Base-by-base conservation (phyloP, 1,139 yeast genomes). In the Yamadazyma atlantica region DNA sequence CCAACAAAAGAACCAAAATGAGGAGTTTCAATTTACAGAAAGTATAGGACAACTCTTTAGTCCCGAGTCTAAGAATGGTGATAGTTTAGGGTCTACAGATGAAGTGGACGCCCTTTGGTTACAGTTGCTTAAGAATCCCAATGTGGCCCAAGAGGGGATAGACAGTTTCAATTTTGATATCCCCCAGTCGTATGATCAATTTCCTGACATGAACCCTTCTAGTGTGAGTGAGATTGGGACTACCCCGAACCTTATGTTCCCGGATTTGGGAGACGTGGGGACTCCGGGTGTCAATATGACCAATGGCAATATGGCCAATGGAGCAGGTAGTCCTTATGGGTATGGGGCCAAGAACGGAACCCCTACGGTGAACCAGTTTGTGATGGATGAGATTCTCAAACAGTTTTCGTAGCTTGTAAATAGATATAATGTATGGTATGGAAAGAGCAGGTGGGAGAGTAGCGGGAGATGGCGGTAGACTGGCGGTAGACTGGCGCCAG, bases 151-250 rank as follows among this genome's bases (percentile, higher is more conserved):
- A 14, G 17, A 28, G 16, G 5, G 19, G 12, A 6, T 28, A 8
- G 30, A 28, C 12, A 21, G 16, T n/a, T 28, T 28, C 21, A 28
- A 28, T 28, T 28, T 9, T 28, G 30, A 28, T 16, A 16, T 28
- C 16, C 30, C 30, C 16, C 19, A 28, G 12, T 7, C 21, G 5
- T 28, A 16, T 28, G 21, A 14, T 13, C 30, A 28, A 16, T 14
- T 14, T 28, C 11, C 11, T 11, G 30, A 15, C 21, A 26, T 12
- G 5, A 11, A n/a, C 4, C 29, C 29, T 4, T 13, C 16, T n/a
- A 4, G 12, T 5, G 21, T 8, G 4, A 28, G 12, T 16, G 21
- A 28, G 5, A 28, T 28, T 4, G 21, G 9, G 4, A 28, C 15
- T 16, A 16, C 19, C 16, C 30, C 30, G 3, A 13, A 11, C 9